Base-by-base conservation (phyloP, 2,329 filamentous ascomycete species). In the Aspergillus sp. region DNA sequence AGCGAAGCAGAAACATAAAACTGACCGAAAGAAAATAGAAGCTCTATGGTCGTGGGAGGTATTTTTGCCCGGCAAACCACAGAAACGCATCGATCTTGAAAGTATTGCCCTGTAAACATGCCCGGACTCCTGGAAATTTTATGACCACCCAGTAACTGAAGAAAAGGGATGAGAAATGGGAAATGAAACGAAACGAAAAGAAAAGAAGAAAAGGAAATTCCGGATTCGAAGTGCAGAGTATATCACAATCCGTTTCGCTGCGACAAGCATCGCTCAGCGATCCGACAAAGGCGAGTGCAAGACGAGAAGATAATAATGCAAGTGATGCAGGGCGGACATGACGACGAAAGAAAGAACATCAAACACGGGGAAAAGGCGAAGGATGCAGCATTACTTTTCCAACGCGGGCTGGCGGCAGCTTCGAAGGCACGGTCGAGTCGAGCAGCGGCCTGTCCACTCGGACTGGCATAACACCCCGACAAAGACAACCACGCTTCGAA, bases 401-500 rank as follows among this genome's bases (percentile, higher is more conserved):
- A 79, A 63, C 69, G 65, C 43, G 64, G 58, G 52, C 64, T 69
- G 36, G 76, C 57, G 37, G 66, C 59, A 15, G 57, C 52, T 47
- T 71, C 69, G 36, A 78, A 55, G 37, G 72, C 55, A 37, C 67
- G 64, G 49, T 53, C 67, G 69, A 50, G 70, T 50, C 44, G 73
- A 71, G 8, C 34, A 72, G 58, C 11, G 63, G 31, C 67, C 68
- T 55, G 75, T 69, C 40, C 64, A 61, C 66, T 70, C 74, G 24
- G 68, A 66, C 41, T 64, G 58, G 37, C 67, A 64, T 30, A 76
- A 72, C 13, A 66, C 68, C 33, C 26, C 29, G 39, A 65, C 64
- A 33, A 78, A 53, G 32, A 68, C 60, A 27, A 77, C 59, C 47
- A 74, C 72, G 51, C 79, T 69, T 32, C 52, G 54, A 29, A 72